A percentile compares a stretch with the other conserved stretches of the same genome.
Evolutionary conservation across 768 basidiomycete species (phyloP).

Genomic region (Boletus speciosus): DNA sequence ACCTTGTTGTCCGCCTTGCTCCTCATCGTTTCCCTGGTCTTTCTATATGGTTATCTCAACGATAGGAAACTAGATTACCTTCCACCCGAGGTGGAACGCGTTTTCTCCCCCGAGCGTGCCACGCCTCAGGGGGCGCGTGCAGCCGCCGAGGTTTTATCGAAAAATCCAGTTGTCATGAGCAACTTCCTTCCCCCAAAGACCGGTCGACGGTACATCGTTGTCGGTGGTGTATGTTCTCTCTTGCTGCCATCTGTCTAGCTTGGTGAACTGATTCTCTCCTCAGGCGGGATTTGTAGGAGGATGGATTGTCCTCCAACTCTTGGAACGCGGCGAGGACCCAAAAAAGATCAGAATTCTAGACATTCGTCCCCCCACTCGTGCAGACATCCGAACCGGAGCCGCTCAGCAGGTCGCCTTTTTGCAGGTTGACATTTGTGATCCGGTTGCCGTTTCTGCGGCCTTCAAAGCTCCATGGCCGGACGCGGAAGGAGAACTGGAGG

Average conservation of each 20-base stretch:
- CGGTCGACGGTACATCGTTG: constrained; percentile 70
- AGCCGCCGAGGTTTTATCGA: constrained; percentile 37
- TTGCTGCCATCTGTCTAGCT: not conserved
- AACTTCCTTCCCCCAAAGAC: constrained; percentile 63
- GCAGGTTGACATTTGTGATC: constrained; percentile 56
- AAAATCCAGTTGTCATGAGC: constrained; percentile 33
- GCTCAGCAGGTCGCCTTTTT: constrained; percentile 53
- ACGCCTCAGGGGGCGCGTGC: constrained; percentile 41
- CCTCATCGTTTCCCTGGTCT: not conserved
- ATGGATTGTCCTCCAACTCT: constrained; percentile 68
- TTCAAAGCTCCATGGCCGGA: constrained; percentile 64
- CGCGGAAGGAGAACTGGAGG: constrained; percentile 24
- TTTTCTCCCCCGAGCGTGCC: constrained; percentile 52
- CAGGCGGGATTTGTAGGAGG: constrained; percentile 76
- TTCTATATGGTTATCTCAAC: constrained; percentile 47
- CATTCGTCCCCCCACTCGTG: constrained; percentile 55
- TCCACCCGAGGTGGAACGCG: constrained; percentile 41
- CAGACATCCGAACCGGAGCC: constrained; percentile 52
- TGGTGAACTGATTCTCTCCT: not conserved
- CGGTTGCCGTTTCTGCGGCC: constrained; percentile 50
- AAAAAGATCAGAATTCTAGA: constrained; percentile 63
- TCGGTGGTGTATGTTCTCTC: constrained; percentile 59
- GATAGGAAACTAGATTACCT: constrained; percentile 50
- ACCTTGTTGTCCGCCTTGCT: constrained; percentile 6
- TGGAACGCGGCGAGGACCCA: constrained; percentile 70